Base-by-base conservation (phyloP, 1,139 yeast species). In the Blastobotrys persicus region DNA sequence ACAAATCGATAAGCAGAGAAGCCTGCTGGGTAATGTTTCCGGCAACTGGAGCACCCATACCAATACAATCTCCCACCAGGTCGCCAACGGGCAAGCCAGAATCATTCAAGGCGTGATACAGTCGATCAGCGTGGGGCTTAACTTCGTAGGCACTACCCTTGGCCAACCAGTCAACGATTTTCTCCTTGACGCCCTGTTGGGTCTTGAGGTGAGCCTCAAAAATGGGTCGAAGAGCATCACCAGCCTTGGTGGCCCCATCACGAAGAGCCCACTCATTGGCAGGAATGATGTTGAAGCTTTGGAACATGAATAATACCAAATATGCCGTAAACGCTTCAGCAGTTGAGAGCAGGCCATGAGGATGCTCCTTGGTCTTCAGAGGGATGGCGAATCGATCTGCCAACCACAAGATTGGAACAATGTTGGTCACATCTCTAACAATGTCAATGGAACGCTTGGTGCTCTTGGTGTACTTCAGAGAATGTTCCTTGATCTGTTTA, bases 131-230 rank as follows among this genome's bases (percentile, higher is more conserved):
- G 18, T 33, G 48, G 2, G 44, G 44, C 33, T 41, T 41, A 12
- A 41, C 45, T 34, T 45, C 48, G 23, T 18, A 45, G 11, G 48
- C 40, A 26, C 45, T 45, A 2, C 45, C 48, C 45, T 45, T 45
- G 31, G 45, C 45, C 19, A 45, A 26, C 48, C 48, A 45, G 19
- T 45, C 48, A 13, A 45, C 48, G 34, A 45, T 19, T 35, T 45
- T 45, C 33, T 41, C 48, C 20, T 33, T 39, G 13, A 45, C 16
- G n/a, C 48, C 48, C 13, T 26, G 40, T 20, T 45, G 48, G 19
- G 48, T 45, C 17, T 41, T 45, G 19, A 45, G 44, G 18, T 45
- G 48, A 11, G 48, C 48, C 40, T 45, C 48, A 23, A 45, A 45
- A 4, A 45, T 45, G 2, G 48, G 45, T 12, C 48, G 19, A n/a